Base-by-base conservation (phyloP, 352 stramenopile genomes). In the Peronosclerospora sorghi region DNA sequence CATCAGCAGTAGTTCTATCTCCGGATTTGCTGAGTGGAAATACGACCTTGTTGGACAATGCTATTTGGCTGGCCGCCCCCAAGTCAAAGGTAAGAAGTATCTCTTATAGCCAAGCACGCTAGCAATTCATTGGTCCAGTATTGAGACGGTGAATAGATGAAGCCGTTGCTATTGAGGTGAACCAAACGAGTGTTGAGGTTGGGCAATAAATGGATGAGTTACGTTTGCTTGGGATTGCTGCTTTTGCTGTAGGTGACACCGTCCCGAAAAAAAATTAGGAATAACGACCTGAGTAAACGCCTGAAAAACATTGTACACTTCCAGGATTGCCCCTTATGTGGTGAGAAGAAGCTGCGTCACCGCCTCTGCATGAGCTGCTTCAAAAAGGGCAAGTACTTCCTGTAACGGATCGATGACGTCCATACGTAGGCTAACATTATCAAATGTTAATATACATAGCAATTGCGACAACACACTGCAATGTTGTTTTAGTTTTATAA, bases 331-430 rank as follows among this genome's bases (percentile, higher is more conserved):
- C 58, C 74, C 27, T 43, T 90, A 47, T 93, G 80, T 38, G 72
- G 76, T 45, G 68, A 85, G 54, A 93, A 93, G 75, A 93, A 93
- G 56, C 59, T 93, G 29, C 76, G 80, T 57, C 80, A 93, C 59
- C 78, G 80, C 43, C 49, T 93, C 37, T 93, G 80, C 71, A 93
- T 93, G 77, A 86, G 71, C 65, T 93, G 80, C 67, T 93, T 86
- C 68, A 93, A 93, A 72, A 90, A 93, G 69, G 80, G 80, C 69
- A 89, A 79, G 57, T 93, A 93, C 65, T 93, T 93, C 66, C 73
- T 82, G 51, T 88, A 83, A 58, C 21, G 21, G 21, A 26, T 26
- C 21, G 21, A 26, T 26, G 21, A 26, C 21, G 21, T 26, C 21
- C 21, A 26, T 26, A 26, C 21, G 6, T 3, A 26, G 21, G 21